phyloP scores from a whole-genome alignment of 176 grass and related monocot species.

The Thinopyrum elongatum region DNA sequence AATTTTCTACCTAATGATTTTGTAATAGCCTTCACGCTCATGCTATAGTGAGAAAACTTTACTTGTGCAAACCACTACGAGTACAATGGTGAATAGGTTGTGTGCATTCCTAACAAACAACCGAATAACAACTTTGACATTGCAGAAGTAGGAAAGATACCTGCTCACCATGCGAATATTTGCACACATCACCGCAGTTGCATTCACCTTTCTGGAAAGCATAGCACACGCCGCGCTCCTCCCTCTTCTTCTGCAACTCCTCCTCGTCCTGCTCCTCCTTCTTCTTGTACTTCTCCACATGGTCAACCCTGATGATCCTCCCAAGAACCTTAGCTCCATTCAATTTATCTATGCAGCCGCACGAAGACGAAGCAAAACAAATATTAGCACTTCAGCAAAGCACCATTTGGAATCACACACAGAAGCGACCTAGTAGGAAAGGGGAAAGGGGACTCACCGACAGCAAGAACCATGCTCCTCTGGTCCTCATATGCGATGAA shows the following conservation, averaged over 20 bases:
- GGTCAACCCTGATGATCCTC: constrained; percentile 83
- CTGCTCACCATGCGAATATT: constrained; percentile 86
- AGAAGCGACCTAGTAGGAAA: too few relatives aligned
- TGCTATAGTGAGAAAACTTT: too few relatives aligned
- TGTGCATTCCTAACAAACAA: too few relatives aligned
- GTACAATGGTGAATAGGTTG: too few relatives aligned
- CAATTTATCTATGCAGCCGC: constrained; percentile 55
- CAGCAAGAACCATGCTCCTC: too few relatives aligned
- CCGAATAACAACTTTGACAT: too few relatives aligned
- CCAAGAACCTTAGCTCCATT: constrained; percentile 90
- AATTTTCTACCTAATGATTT: too few relatives aligned
- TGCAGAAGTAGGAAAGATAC: constrained; percentile 26
- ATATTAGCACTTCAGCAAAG: not conserved
- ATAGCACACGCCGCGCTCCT: constrained; percentile 84
- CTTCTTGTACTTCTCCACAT: constrained; percentile 94
- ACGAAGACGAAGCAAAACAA: not conserved
- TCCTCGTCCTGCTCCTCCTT: constrained; percentile 90
- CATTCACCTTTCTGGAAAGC: constrained; percentile 96
- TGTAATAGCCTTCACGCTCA: too few relatives aligned
- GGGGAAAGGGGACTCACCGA: too few relatives aligned
- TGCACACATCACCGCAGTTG: constrained; percentile 77
- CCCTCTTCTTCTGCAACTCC: constrained; percentile 63
- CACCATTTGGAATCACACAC: too few relatives aligned
- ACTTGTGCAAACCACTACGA: not conserved
- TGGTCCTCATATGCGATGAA: too few relatives aligned